These are phyloP conservation scores for Talaromyces ruber DNA, from an alignment of 495 filamentous ascomycete species.

Conservation along the genomic window DNA sequence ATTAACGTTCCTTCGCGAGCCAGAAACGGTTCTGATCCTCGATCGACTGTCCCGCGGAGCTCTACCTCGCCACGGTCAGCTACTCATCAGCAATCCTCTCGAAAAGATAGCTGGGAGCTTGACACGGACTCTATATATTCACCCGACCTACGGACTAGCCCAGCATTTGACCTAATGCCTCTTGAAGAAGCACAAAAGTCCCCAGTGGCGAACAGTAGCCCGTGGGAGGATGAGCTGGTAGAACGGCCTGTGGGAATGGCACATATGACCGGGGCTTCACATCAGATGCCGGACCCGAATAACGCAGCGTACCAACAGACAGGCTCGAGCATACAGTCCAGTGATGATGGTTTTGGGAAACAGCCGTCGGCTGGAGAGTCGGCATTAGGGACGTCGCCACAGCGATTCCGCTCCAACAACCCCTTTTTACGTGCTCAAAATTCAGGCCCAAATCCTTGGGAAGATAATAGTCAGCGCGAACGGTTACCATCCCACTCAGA, in stretches of 20 bases:
- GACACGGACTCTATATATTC: slow-evolving; percentile 26
- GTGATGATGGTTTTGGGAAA: background rate
- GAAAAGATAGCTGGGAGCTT: slow-evolving; percentile 7
- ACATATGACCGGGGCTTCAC: background rate
- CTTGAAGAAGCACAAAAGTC: slow-evolving; percentile 36
- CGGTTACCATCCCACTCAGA: background rate
- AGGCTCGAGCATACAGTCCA: background rate
- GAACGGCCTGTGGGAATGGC: slow-evolving; percentile 12
- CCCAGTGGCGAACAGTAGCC: slow-evolving; percentile 18
- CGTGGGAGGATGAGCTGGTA: slow-evolving; percentile 26
- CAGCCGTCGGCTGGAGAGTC: background rate
- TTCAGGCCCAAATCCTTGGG: slow-evolving; percentile 15
- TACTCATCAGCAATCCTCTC: background rate
- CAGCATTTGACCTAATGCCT: slow-evolving; percentile 36
- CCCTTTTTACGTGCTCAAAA: slow-evolving; percentile 30
- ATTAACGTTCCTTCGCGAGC: slow-evolving; percentile 29
- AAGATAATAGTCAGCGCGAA: slow-evolving; percentile 15
- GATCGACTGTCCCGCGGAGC: slow-evolving; percentile 16
- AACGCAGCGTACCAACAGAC: slow-evolving; percentile 6
- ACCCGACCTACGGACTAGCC: slow-evolving; percentile 35
- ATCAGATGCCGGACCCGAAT: background rate
- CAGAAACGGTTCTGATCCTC: slow-evolving; percentile 20
- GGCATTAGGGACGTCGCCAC: background rate
- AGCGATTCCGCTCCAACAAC: slow-evolving; percentile 32
- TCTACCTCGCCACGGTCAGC: slow-evolving; percentile 23